Percentiles rank a stretch among this genome's conserved stretches.
phyloP scores from a whole-genome alignment of 78 protist genomes.

The Anaeramoeba flamelloides region DNA sequence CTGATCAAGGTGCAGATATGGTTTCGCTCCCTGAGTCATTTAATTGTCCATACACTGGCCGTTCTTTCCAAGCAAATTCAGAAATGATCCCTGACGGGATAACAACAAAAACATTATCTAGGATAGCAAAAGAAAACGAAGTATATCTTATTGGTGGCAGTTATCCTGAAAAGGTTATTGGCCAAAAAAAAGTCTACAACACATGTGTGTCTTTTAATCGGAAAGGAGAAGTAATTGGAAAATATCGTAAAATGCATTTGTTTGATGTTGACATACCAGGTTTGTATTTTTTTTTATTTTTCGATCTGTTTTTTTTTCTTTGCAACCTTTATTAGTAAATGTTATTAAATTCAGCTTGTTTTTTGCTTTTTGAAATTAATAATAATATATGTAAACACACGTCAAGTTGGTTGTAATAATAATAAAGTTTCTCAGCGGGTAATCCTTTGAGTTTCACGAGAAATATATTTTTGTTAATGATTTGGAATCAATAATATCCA shows the following conservation, averaged over 20 bases:
- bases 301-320: no score
- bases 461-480: no score
- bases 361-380: no score
- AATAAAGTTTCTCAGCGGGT: no score
- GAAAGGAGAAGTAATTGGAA: slow-evolving; percentile 8
- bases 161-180: background rate
- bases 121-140: background rate
- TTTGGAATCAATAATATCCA: no score
- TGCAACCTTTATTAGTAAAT: no score
- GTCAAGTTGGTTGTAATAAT: no score
- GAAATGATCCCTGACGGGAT: background rate
- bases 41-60: background rate
- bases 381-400: no score
- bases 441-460: no score
- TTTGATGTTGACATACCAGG: slow-evolving; percentile 24
- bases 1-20: background rate
- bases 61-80: background rate
- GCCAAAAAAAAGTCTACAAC: slow-evolving; percentile 8
- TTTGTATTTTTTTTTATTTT: no score
- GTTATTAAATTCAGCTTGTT: no score
- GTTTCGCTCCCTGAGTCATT: background rate
- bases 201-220: slow-evolving; percentile 25
- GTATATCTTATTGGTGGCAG: background rate
- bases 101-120: background rate
- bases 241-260: slow-evolving; percentile 33